Evolutionary conservation across 169 alveolate genomes (phyloP).

Genomic region (Plasmodium sp.): DNA sequence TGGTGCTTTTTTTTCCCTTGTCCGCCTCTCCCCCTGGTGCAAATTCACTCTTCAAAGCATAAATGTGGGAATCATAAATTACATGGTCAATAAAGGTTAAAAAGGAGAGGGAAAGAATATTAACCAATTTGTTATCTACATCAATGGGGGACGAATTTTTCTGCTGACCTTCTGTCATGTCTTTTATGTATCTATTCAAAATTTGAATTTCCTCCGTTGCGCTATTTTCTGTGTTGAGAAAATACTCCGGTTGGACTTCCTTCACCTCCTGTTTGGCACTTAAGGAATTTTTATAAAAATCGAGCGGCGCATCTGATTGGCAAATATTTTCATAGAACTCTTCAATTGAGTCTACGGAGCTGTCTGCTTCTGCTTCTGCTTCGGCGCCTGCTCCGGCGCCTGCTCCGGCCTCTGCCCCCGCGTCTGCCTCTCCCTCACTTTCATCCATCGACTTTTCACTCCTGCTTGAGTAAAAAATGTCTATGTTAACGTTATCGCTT

Average conservation of each 20-base stretch:
- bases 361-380: background rate
- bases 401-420: too few species aligned
- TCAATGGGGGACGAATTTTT: conserved; percentile 14
- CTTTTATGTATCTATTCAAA: conserved; percentile 55
- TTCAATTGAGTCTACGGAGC: conserved; percentile 29
- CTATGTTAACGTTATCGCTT: conserved; percentile 36
- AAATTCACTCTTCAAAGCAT: conserved; percentile 21
- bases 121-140: conserved; percentile 53
- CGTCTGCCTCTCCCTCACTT: background rate
- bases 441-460: conserved; percentile 62
- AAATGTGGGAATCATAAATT: conserved; percentile 64
- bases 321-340: conserved; percentile 56
- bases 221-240: conserved; percentile 13
- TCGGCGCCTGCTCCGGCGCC: background rate
- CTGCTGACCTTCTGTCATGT: conserved; percentile 3
- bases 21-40: background rate
- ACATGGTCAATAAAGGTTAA: conserved; percentile 65
- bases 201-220: conserved; percentile 53
- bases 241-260: background rate
- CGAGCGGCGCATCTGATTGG: conserved; percentile 21
- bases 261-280: conserved; percentile 2
- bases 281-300: conserved; percentile 61
- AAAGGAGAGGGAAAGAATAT: conserved; percentile 60
- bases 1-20: background rate
- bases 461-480: conserved; percentile 49